Evolutionary conservation across 2,329 filamentous ascomycete species (phyloP).

Genomic region (Xylariaceae sp.): DNA sequence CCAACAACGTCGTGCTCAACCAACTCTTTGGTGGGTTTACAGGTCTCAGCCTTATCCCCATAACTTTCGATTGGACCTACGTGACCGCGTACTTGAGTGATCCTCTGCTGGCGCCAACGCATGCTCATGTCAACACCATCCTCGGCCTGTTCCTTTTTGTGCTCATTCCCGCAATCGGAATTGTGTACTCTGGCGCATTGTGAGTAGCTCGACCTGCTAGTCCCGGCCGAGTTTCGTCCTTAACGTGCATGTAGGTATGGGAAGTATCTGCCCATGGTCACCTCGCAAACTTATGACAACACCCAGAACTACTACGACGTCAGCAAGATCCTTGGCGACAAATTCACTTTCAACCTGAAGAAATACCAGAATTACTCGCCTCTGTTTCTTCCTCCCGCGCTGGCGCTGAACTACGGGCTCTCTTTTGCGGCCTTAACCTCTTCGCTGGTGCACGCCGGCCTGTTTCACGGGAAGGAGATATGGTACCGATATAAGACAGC

Average conservation of each 20-base stretch:
- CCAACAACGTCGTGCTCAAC: conserved; percentile 38
- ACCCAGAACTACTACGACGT: conserved; percentile 44
- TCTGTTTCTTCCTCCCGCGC: conserved; percentile 42
- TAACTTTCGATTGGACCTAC: conserved; percentile 38
- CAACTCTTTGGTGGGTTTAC: conserved; percentile 42
- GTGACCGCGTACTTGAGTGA: conserved; percentile 27
- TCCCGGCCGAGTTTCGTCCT: not conserved
- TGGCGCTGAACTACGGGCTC: conserved; percentile 39
- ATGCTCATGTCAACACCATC: conserved; percentile 35
- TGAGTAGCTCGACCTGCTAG: conserved; percentile 12
- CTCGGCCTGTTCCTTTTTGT: conserved; percentile 33
- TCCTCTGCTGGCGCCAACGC: conserved; percentile 26
- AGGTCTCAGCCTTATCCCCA: conserved; percentile 33
- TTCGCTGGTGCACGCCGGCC: conserved; percentile 28
- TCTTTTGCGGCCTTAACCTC: conserved; percentile 46
- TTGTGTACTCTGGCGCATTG: conserved; percentile 37
- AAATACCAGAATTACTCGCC: conserved; percentile 49
- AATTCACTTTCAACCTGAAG: conserved; percentile 41
- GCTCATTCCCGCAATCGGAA: conserved; percentile 36
- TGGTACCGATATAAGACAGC: conserved; percentile 37
- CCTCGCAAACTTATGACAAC: conserved; percentile 49
- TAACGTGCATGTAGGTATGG: conserved; percentile 27
- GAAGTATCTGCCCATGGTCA: conserved; percentile 48
- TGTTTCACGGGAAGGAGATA: conserved; percentile 35
- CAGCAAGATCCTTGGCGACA: conserved; percentile 39